These are phyloP conservation scores for Sherardia arvensis DNA, from an alignment of 257 asterid genomes.

Conservation along the genomic window DNA sequence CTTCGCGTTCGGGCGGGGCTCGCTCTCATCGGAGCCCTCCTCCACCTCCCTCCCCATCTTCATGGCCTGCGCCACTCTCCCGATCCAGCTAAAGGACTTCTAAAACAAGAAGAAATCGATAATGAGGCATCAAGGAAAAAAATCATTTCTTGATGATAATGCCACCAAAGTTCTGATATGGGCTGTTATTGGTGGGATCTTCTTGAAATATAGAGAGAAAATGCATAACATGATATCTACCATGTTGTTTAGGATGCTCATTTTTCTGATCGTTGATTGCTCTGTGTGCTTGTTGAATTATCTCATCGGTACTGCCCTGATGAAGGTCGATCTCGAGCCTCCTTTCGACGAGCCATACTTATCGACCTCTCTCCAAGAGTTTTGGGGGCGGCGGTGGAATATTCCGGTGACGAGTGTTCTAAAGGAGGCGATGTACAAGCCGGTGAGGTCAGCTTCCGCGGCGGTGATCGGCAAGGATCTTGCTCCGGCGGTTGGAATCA, in stretches of 20 bases:
- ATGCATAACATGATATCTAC: conserved; percentile 14
- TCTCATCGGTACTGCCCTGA: conserved; percentile 7
- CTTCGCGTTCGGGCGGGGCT: conserved; percentile 54
- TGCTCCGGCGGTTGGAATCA: conserved; percentile 26
- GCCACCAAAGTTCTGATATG: conserved; percentile 24
- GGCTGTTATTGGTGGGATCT: conserved; percentile 8
- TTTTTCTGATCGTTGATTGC: conserved; percentile 9
- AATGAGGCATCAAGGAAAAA: too few species aligned
- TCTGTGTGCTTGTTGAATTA: conserved; percentile 26
- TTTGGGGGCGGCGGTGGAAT: conserved; percentile 82
- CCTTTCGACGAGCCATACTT: conserved; percentile 61
- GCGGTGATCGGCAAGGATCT: conserved; percentile 21
- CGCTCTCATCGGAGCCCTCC: conserved; percentile 18
- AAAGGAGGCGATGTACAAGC: conserved; percentile 41
- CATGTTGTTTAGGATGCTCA: conserved; percentile 16
- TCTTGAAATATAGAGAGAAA: conserved; percentile 3
- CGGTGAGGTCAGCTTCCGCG: conserved; percentile 27
- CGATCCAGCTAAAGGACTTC: conserved; percentile 23
- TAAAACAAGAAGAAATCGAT: too few species aligned
- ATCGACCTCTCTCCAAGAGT: conserved; percentile 50
- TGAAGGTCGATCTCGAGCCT: conserved; percentile 39
- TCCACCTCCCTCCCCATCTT: conserved; percentile 27
- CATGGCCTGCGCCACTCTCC: conserved; percentile 41
- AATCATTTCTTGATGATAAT: too few species aligned
- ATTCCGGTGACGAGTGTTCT: conserved; percentile 30